Conservation (phyloP, 139 green algal species). For the Tetraselmis chui region DNA sequence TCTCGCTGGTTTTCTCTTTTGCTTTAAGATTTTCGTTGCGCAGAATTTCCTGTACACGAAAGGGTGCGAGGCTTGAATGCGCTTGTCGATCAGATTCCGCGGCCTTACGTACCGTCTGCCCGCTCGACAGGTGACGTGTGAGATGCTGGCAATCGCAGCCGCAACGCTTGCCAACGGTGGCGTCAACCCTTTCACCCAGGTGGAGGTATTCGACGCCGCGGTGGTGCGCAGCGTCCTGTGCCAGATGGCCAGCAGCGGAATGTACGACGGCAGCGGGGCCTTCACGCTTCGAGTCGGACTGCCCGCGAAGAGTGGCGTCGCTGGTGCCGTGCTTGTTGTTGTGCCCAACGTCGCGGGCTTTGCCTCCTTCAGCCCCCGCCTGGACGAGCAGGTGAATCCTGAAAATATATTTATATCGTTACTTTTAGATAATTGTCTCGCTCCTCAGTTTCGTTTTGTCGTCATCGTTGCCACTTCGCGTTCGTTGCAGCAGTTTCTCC, state of each 20-base stretch:
- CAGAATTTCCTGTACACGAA: no score
- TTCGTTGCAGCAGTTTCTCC: no score
- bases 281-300: conserved; percentile 1
- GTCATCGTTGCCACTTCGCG: no score
- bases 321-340: not conserved
- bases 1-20: no score
- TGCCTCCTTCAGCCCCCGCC: conserved; percentile 2
- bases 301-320: conserved; percentile 6
- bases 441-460: no score
- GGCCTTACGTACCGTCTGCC: no score
- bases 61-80: no score
- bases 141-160: conserved; percentile 4
- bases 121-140: not conserved
- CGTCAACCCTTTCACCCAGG: not conserved
- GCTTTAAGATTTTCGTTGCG: no score
- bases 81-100: no score
- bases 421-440: no score
- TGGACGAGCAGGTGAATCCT: conserved; percentile 4
- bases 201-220: not conserved
- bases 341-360: conserved; percentile 6
- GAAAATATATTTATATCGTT: no score
- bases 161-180: conserved; percentile 12
- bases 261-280: conserved; percentile 8
- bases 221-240: not conserved
- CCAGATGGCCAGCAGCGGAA: conserved; percentile 3